These are phyloP conservation scores for Solanum etuberosum DNA, from an alignment of 257 asterid species.

Conservation along the genomic window DNA sequence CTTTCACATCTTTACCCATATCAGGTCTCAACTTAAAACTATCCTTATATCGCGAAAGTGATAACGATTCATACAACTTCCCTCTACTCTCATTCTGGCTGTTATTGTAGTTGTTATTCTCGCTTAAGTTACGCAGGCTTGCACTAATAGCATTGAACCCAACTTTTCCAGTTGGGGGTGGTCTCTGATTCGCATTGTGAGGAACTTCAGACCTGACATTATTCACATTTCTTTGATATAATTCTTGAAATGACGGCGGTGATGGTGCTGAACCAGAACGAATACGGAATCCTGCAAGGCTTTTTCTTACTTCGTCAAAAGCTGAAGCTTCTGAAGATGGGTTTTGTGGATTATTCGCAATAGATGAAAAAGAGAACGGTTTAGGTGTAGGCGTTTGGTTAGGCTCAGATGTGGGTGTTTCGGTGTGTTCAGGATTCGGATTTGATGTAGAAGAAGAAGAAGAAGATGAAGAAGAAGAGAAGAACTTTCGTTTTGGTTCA, in stretches of 20 bases:
- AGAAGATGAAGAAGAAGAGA: neutral
- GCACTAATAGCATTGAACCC: conserved; percentile 2
- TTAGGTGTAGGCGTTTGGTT: neutral
- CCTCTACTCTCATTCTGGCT: neutral
- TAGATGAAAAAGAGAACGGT: neutral
- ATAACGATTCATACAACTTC: neutral
- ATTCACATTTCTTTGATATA: conserved; percentile 16
- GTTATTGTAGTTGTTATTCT: neutral
- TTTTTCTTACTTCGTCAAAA: neutral
- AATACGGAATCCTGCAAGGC: conserved; percentile 12
- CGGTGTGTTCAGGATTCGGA: neutral
- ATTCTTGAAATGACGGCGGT: conserved; percentile 19
- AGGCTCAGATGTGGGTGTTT: neutral
- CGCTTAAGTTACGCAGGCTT: neutral
- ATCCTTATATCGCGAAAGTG: neutral
- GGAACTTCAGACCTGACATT: neutral
- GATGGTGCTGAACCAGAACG: neutral
- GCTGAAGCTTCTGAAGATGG: neutral
- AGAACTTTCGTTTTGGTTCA: too few species aligned
- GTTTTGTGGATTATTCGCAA: neutral
- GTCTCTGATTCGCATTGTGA: neutral
- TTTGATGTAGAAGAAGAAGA: neutral
- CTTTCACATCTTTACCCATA: neutral
- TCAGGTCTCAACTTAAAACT: neutral
- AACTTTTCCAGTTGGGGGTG: neutral